Percentiles rank a stretch among this genome's conserved stretches.
phyloP scores from a whole-genome alignment of 106 monocot species.

The Dendrobium catenatum region DNA sequence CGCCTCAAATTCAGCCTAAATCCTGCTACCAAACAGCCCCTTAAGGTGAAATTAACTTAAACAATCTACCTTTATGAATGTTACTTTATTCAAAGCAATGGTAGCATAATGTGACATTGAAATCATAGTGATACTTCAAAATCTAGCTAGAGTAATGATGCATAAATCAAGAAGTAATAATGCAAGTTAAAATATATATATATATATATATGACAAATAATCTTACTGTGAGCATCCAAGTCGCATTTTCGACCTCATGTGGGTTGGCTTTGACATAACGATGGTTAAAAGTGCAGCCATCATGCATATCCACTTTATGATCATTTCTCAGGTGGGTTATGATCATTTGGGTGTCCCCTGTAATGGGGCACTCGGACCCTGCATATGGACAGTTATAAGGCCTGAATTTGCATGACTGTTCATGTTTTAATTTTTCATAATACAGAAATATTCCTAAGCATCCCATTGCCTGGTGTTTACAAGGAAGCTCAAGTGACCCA shows the following conservation, averaged over 20 bases:
- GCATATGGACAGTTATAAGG: conserved; percentile 14
- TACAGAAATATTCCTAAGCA: conserved; percentile 12
- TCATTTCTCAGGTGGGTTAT: conserved; percentile 10
- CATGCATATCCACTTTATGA: conserved; percentile 10
- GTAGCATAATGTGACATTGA: too few species aligned
- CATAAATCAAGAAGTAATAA: background rate
- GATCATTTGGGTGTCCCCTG: conserved; percentile 9
- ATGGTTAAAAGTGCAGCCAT: conserved; percentile 12
- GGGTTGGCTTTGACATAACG: conserved; percentile 16
- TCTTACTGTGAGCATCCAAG: conserved; percentile 7
- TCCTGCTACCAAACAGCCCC: too few species aligned
- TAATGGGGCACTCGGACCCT: conserved; percentile 8
- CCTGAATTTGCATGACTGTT: conserved; percentile 17
- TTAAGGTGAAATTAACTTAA: too few species aligned
- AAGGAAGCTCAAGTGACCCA: conserved; percentile 13
- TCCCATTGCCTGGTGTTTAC: conserved; percentile 10
- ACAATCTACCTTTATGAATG: too few species aligned
- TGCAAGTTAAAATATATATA: background rate
- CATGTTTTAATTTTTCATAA: conserved; percentile 13
- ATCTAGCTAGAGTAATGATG: too few species aligned
- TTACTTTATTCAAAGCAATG: too few species aligned
- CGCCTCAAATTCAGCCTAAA: too few species aligned
- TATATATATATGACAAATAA: background rate
- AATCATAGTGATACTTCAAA: too few species aligned
- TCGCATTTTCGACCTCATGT: conserved; percentile 6